phyloP scores from a whole-genome alignment of 352 stramenopile genomes.

The Phytophthora pluvialis region DNA sequence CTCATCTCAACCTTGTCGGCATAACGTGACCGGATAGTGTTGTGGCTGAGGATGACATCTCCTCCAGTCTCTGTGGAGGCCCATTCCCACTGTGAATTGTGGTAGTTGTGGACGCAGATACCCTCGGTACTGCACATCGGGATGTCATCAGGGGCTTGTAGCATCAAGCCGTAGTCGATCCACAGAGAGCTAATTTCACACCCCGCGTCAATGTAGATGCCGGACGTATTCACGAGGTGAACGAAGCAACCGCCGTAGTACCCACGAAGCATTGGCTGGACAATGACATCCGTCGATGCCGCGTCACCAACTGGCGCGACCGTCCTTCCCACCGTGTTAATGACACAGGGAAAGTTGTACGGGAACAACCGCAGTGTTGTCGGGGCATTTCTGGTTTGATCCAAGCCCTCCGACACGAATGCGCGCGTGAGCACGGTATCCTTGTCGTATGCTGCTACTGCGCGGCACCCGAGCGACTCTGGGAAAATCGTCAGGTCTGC shows the following conservation, averaged over 20 bases:
- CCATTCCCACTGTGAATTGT: constrained; percentile 46
- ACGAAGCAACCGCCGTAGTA: constrained; percentile 46
- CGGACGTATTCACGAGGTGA: constrained; percentile 35
- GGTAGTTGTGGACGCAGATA: constrained; percentile 44
- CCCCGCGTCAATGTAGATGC: constrained; percentile 39
- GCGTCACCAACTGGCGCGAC: constrained; percentile 25
- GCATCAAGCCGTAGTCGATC: constrained; percentile 44
- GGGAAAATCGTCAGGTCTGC: constrained; percentile 44
- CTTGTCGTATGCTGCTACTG: constrained; percentile 19
- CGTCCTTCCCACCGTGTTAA: constrained; percentile 23
- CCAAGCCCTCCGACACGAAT: constrained; percentile 37
- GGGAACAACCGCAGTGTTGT: constrained; percentile 43
- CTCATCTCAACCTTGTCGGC: constrained; percentile 43
- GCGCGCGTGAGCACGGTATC: constrained; percentile 25
- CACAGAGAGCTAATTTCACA: constrained; percentile 36
- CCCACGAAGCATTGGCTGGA: constrained; percentile 39
- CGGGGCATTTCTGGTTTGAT: constrained; percentile 41
- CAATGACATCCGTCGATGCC: constrained; percentile 17
- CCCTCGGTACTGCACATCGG: constrained; percentile 35
- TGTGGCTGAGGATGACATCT: constrained; percentile 30
- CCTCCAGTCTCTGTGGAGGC: constrained; percentile 13
- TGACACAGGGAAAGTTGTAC: constrained; percentile 43
- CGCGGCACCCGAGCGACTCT: constrained; percentile 32
- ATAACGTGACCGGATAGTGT: constrained; percentile 35
- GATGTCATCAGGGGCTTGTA: constrained; percentile 41